Evolutionary conservation across 208 protist genomes (phyloP).

Genomic region (Acanthamoeba triangularis): DNA sequence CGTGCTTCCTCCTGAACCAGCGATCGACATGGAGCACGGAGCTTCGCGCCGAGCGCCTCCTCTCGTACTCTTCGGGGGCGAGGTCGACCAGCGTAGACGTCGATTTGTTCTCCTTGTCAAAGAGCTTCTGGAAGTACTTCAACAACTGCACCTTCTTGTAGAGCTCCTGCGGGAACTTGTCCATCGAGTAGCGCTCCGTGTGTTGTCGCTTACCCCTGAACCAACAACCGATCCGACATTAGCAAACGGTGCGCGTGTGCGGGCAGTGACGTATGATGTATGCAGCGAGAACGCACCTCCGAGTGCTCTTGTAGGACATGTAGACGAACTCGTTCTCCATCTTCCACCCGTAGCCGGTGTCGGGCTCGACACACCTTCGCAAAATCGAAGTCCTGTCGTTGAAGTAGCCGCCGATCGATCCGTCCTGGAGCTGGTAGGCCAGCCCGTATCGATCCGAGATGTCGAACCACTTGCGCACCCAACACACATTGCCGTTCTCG

Average conservation of each 20-base stretch:
- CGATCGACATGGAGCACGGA: constrained; percentile 93
- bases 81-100: background rate
- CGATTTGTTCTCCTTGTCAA: constrained; percentile 80
- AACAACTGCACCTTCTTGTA: constrained; percentile 98
- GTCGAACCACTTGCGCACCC: constrained; percentile 96
- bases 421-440: constrained; percentile 96
- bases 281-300: constrained; percentile 66
- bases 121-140: constrained; percentile 96
- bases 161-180: constrained; percentile 92
- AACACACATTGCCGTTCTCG: constrained; percentile 86
- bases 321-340: constrained; percentile 47
- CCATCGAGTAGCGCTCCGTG: constrained; percentile 78
- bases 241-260: background rate
- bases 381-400: constrained; percentile 98
- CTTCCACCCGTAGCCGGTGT: constrained; percentile 24
- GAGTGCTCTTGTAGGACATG: constrained; percentile 67
- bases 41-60: background rate
- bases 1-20: constrained; percentile 96
- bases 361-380: background rate
- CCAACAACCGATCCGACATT: background rate
- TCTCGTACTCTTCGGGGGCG: background rate
- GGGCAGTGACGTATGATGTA: background rate
- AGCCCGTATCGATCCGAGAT: constrained; percentile 99
- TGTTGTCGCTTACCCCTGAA: background rate
- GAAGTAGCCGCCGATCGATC: constrained; percentile 97